Base-by-base conservation (phyloP, 2,329 filamentous ascomycete genomes). In the Knoxdaviesia capensis region DNA sequence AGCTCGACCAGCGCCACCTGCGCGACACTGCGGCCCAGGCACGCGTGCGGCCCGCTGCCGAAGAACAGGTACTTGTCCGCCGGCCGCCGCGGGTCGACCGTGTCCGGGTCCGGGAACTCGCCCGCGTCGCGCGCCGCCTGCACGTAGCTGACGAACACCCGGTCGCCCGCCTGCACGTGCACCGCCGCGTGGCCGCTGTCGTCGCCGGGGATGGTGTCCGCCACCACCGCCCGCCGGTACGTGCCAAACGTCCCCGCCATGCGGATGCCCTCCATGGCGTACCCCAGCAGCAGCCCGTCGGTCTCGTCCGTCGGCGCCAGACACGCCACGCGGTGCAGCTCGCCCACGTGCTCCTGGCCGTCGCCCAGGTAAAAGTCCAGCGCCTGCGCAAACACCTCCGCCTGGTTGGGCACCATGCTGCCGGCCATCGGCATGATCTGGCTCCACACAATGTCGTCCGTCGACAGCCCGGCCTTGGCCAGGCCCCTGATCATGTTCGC, bases 361-460 rank as follows among this genome's bases (percentile, higher is more conserved):
- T 67, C 60, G 0, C 71, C 69, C 5, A 86, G 65, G 53, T 80
- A 86, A 59, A 72, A 85, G 53, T 86, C 80, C 11, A 85, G 63
- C 2, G 79, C 66, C 59, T 82, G 77, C 1, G 77, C 73, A 53
- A 86, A 84, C 66, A 80, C 64, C 51, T 81, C 72, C 2, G 71
- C 75, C 54, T 86, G 78, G 50, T 74, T 81, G 1, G 81, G 75
- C 6, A 82, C 74, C 55, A 80, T 69, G 1, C 76, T 71, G 4
- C 68, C 68, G 1, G 75, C 73, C 0, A 75, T 75, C 0, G 81
- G 80, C 40, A 86, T 51, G 35, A 86, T 68, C 52, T 83, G 76
- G 29, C 68, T 69, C 71, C 75, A 83, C 0, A 79, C 74, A 46
- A 86, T 74, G 41, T 86, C 77, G 29, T 74, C 65, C 3, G 66